A percentile compares a stretch with the other conserved stretches of the same genome.
Evolutionary conservation across 306 rosid species (phyloP).

Genomic region (Albizia julibrissin): DNA sequence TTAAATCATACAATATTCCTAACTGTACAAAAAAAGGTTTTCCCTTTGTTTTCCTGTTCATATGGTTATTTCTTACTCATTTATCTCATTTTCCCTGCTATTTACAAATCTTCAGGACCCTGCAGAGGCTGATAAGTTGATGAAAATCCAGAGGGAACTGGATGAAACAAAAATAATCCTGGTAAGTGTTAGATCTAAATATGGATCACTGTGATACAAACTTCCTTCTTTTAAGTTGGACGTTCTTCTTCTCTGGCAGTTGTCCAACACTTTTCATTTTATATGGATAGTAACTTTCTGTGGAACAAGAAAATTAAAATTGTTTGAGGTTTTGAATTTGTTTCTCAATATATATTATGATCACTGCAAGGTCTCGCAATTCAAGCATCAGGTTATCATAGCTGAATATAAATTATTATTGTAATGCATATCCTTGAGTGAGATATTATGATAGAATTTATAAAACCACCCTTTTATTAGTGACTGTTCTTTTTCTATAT

Average conservation of each 20-base stretch:
- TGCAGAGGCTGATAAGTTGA: constrained; percentile 80
- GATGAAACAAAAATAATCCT: constrained; percentile 93
- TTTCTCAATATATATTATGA: constrained; percentile 7
- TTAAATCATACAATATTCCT: background rate
- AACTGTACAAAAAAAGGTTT: background rate
- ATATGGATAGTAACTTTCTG: constrained; percentile 13
- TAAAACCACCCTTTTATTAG: background rate
- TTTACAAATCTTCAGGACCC: constrained; percentile 58
- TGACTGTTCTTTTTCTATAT: background rate
- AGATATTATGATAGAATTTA: background rate
- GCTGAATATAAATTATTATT: background rate
- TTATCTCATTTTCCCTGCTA: background rate
- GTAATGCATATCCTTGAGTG: constrained; percentile 11
- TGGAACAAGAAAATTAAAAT: background rate
- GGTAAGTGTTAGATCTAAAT: constrained; percentile 51
- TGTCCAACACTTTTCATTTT: background rate
- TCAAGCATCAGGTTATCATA: background rate
- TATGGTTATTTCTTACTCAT: constrained; percentile 2
- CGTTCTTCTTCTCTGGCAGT: constrained; percentile 2
- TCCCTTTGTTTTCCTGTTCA: constrained; percentile 2
- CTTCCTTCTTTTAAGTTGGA: constrained; percentile 16
- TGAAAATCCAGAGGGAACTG: constrained; percentile 82
- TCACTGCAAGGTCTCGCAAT: constrained; percentile 1
- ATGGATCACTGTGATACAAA: background rate
- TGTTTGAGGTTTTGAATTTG: constrained; percentile 8